Conservation (phyloP, 768 basidiomycete genomes). For the Tubosaeta sp. region DNA sequence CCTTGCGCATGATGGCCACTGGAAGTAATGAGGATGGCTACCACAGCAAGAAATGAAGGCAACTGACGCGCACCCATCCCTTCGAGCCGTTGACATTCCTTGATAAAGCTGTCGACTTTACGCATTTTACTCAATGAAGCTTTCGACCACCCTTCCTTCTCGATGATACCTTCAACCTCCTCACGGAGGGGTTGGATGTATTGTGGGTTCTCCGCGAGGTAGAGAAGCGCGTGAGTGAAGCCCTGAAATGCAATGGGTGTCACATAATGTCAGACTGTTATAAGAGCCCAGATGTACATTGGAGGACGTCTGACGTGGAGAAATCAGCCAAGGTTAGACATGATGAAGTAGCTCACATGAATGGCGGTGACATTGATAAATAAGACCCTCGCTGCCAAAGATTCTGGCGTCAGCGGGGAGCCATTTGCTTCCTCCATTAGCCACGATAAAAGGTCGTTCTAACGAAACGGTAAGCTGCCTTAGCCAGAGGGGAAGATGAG, state of each 20-base stretch:
- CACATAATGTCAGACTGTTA: neutral
- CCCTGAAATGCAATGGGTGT: neutral
- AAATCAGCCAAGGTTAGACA: neutral
- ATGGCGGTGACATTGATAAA: conserved; percentile 16
- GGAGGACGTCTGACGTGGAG: conserved; percentile 7
- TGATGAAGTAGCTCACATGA: conserved; percentile 12
- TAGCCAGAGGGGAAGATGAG: neutral
- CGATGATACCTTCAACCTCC: conserved; percentile 10
- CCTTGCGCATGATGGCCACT: conserved; percentile 10
- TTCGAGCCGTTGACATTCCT: conserved; percentile 24
- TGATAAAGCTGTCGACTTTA: conserved; percentile 19
- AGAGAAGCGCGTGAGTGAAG: conserved; percentile 9
- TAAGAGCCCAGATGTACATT: neutral
- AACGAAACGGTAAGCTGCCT: neutral
- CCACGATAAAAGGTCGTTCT: conserved; percentile 36
- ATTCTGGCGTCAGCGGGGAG: conserved; percentile 9
- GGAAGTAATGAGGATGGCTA: neutral
- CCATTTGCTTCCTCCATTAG: conserved; percentile 23
- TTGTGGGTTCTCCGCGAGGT: conserved; percentile 12
- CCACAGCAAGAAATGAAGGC: neutral
- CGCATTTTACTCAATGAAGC: conserved; percentile 12
- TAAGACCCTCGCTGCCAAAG: conserved; percentile 20
- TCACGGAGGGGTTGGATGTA: conserved; percentile 14
- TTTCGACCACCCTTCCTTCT: conserved; percentile 18
- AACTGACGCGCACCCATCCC: conserved; percentile 26